A percentile compares a stretch with the other conserved stretches of the same genome.
Conservation (phyloP, 2,329 filamentous ascomycete genomes). For the Penicillium vulpinum region DNA sequence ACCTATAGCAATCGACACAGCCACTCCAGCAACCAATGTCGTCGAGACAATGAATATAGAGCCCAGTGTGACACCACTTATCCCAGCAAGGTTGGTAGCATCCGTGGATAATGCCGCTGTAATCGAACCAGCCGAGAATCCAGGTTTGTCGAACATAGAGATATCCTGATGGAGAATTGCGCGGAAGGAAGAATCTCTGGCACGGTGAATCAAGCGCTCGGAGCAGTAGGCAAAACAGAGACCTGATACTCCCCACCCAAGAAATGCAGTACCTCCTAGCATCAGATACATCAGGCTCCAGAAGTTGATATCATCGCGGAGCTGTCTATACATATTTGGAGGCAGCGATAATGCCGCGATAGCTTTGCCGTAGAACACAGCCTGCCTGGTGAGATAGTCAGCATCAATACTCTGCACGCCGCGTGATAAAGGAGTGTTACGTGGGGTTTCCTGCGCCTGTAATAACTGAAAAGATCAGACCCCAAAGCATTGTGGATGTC, state of each 20-base stretch:
- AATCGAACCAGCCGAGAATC: conserved; percentile 83
- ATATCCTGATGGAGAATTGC: conserved; percentile 91
- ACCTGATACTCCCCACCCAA: conserved; percentile 51
- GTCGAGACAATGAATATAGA: conserved; percentile 78
- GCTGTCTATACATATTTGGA: neutral
- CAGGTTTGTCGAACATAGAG: conserved; percentile 81
- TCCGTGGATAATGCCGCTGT: conserved; percentile 87
- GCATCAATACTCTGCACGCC: conserved; percentile 42
- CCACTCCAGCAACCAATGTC: conserved; percentile 73
- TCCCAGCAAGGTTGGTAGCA: conserved; percentile 57
- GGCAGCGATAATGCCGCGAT: conserved; percentile 32
- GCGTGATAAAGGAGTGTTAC: conserved; percentile 69
- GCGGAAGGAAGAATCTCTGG: conserved; percentile 78
- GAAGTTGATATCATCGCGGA: neutral
- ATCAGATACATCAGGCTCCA: conserved; percentile 7
- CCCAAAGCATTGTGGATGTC: conserved; percentile 44
- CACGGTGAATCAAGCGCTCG: conserved; percentile 79
- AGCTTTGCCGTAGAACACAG: conserved; percentile 71
- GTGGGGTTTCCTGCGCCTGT: conserved; percentile 1
- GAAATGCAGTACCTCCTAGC: neutral
- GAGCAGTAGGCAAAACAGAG: conserved; percentile 79
- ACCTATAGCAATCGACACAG: conserved; percentile 69
- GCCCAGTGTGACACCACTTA: conserved; percentile 83
- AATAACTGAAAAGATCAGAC: conserved; percentile 1
- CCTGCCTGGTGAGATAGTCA: conserved; percentile 66